Base-by-base conservation (phyloP, 805 yeast genomes). In the Priceomyces haplophilus region DNA sequence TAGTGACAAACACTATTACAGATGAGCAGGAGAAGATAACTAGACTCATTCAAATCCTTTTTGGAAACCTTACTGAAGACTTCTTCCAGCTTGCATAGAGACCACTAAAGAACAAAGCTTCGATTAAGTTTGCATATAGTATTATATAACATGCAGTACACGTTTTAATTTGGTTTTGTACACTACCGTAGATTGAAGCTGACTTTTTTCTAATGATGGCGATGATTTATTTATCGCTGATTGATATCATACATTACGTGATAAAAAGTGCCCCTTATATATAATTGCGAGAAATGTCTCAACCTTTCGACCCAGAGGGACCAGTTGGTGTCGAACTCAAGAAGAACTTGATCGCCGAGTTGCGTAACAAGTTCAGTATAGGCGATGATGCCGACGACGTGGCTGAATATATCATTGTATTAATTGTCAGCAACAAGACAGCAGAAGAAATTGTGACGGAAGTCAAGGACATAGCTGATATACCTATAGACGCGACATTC, bases 381-480 rank as follows among this genome's bases (percentile, higher is more conserved):
- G 57, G 58, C 4, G 74, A 68, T 36, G 75, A 70, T 45, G 73
- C 75, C 16, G 62, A 53, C 35, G 83, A 82, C 51, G 81, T 83
- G 33, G 86, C 93, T 11, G 93, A 85, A 60, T 85, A 78, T 55
- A 79, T 85, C 43, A 74, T 81, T n/a, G 75, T 84, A 34, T 67
- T 85, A 59, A 82, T 85, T 47, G 81, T 83, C 11, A 83, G 83
- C 50, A 81, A 83, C 52, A 80, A 83, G 54, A 65, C 79, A 4
- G 76, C 83, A 10, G 72, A 69, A 13, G 85, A 81, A 41, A 82
- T 85, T 27, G 73, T 76, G 15, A 64, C 63, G 15, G 93, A 85
- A 55, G 71, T 86, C 23, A 67, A 77, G 27, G 75, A 78, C 34
- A 65, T 85, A 39, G 80, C 83, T 47, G 84, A 83, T 41, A 75